Evolutionary conservation across 306 rosid genomes (phyloP).

Genomic region (Cucurbita ficifolia): DNA sequence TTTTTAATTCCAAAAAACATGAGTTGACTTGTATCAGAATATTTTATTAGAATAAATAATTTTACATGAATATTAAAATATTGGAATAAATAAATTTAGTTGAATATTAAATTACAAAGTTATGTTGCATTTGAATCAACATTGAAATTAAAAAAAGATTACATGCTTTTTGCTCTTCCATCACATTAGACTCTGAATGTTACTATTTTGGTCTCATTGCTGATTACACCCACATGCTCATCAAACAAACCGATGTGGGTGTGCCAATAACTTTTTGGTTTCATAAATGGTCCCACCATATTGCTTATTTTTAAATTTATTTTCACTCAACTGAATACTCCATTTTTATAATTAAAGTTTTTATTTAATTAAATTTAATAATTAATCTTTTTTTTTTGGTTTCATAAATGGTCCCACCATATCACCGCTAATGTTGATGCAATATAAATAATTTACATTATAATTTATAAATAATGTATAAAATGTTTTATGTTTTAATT

Average conservation of each 20-base stretch:
- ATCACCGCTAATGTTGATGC: too few species aligned
- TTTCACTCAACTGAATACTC: neutral
- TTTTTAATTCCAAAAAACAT: too few species aligned
- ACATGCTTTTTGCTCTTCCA: neutral
- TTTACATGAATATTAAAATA: neutral
- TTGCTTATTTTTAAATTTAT: neutral
- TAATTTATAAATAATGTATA: too few species aligned
- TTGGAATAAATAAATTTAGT: neutral
- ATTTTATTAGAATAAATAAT: neutral
- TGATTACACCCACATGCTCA: neutral
- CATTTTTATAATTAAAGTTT: neutral
- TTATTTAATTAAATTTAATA: neutral
- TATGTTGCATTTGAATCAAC: constrained; percentile 1
- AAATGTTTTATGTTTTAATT: too few species aligned
- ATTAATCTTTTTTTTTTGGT: neutral
- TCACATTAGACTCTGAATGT: neutral
- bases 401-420: too few species aligned
- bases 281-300: neutral
- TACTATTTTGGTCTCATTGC: neutral
- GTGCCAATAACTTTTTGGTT: neutral
- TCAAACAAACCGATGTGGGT: neutral
- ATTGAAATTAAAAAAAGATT: neutral
- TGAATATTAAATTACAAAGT: neutral
- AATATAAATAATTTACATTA: too few species aligned
- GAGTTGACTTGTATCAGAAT: neutral